phyloP scores from a whole-genome alignment of 345 rosid species.

The Pelargonium nanum region DNA sequence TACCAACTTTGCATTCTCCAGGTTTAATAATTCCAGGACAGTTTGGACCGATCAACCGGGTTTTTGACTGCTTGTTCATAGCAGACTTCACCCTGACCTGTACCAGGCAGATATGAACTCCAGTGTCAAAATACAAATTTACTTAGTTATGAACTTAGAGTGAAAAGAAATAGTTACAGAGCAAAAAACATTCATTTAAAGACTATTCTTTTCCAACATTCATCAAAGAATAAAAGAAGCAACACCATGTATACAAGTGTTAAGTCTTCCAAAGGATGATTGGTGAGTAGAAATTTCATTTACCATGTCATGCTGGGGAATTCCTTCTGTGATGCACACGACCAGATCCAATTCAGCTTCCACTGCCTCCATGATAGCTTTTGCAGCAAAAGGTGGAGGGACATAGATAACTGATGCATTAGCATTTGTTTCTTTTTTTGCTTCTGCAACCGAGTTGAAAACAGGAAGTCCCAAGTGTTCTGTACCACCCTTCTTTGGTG shows the following conservation, averaged over 20 bases:
- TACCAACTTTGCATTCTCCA: constrained; percentile 87
- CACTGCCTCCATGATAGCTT: constrained; percentile 89
- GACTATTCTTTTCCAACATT: too few species aligned
- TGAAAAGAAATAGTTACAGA: too few species aligned
- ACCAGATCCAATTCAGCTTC: constrained; percentile 88
- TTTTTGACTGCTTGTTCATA: constrained; percentile 71
- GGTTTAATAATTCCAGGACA: constrained; percentile 92
- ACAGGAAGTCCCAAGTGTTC: constrained; percentile 96
- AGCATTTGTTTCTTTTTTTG: constrained; percentile 87
- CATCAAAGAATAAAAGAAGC: too few species aligned
- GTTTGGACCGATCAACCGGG: constrained; percentile 91
- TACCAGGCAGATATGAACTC: neutral
- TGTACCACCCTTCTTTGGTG: constrained; percentile 96
- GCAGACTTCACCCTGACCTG: constrained; percentile 92
- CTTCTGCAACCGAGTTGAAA: constrained; percentile 85
- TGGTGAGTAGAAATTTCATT: neutral
- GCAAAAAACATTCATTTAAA: too few species aligned
- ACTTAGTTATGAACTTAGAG: too few species aligned
- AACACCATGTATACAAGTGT: neutral
- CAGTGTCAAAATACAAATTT: constrained; percentile 1
- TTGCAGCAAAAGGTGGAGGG: constrained; percentile 95
- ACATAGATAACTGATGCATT: constrained; percentile 90
- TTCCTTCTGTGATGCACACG: constrained; percentile 91
- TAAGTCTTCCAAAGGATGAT: neutral
- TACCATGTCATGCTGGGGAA: constrained; percentile 98